phyloP scores from a whole-genome alignment of 2,329 filamentous ascomycete species.

The Stagonosporopsis cucurbitacearum region DNA sequence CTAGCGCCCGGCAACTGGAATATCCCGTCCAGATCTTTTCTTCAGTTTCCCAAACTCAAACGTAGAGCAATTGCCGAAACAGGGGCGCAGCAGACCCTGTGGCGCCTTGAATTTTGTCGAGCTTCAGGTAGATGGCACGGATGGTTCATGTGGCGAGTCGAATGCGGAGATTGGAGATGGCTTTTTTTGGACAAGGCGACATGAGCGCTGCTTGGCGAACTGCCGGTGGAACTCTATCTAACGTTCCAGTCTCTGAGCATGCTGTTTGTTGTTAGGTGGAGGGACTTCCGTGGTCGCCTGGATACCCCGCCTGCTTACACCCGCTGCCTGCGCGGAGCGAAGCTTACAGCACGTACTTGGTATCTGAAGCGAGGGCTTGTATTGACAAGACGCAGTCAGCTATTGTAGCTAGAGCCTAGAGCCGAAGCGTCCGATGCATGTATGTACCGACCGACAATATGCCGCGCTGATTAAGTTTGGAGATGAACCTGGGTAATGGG shows the following conservation, averaged over 20 bases:
- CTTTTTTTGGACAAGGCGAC: neutral
- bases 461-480: neutral
- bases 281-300: neutral
- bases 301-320: constrained; percentile 2
- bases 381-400: constrained; percentile 1
- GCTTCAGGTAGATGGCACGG: neutral
- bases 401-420: too few relatives aligned
- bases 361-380: neutral
- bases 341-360: neutral
- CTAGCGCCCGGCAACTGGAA: constrained; percentile 4
- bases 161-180: constrained; percentile 7
- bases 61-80: neutral
- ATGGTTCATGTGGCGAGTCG: neutral
- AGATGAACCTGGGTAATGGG: constrained; percentile 8
- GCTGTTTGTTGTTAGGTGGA: neutral
- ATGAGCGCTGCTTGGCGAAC: constrained; percentile 2
- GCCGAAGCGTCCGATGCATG: neutral
- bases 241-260: neutral
- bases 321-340: neutral
- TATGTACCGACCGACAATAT: neutral
- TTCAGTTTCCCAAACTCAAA: neutral
- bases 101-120: neutral
- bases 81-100: neutral
- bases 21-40: neutral
- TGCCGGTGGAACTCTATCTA: neutral